Conservation (phyloP, 1,139 yeast species). For the Hyphopichia wangnamkhiaoensis region DNA sequence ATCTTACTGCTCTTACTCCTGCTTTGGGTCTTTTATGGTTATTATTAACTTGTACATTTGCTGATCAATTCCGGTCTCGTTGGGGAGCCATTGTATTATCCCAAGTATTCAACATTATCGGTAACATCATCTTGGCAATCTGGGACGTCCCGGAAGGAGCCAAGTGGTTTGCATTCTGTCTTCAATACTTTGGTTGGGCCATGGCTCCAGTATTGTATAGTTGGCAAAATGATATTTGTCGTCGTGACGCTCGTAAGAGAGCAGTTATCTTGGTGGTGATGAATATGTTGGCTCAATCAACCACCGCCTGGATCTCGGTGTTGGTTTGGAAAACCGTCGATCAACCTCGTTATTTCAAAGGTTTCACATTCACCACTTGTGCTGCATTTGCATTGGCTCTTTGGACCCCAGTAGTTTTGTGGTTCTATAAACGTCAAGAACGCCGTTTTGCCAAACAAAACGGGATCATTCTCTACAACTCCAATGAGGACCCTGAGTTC, state of each 20-base stretch:
- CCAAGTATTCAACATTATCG: slow-evolving; percentile 45
- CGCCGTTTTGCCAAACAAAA: slow-evolving; percentile 49
- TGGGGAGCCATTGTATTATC: slow-evolving; percentile 59
- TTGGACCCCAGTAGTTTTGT: slow-evolving; percentile 58
- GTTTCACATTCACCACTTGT: slow-evolving; percentile 51
- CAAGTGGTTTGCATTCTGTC: slow-evolving; percentile 51
- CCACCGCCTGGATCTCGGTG: slow-evolving; percentile 47
- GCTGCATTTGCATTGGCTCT: slow-evolving; percentile 50
- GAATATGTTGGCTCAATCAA: slow-evolving; percentile 46
- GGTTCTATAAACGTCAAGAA: slow-evolving; percentile 61
- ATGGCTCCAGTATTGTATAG: slow-evolving; percentile 51
- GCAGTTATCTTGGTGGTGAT: slow-evolving; percentile 45
- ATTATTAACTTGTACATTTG: slow-evolving; percentile 38
- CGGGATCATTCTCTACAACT: slow-evolving; percentile 52
- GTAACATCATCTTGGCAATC: slow-evolving; percentile 43
- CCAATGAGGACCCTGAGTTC: slow-evolving; percentile 15
- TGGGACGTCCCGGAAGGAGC: slow-evolving; percentile 48
- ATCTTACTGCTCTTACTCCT: slow-evolving; percentile 45
- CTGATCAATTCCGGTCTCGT: slow-evolving; percentile 53
- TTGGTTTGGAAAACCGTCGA: slow-evolving; percentile 52
- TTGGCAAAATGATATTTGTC: slow-evolving; percentile 47
- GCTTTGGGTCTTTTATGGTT: slow-evolving; percentile 47
- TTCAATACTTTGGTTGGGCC: slow-evolving; percentile 52
- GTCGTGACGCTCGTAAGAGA: slow-evolving; percentile 45
- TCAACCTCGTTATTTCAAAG: slow-evolving; percentile 40